Evolutionary conservation across 805 yeast species (phyloP), one percentile per base, ranked within the genome.

Genomic region (Debaryomyces hansenii): DNA sequence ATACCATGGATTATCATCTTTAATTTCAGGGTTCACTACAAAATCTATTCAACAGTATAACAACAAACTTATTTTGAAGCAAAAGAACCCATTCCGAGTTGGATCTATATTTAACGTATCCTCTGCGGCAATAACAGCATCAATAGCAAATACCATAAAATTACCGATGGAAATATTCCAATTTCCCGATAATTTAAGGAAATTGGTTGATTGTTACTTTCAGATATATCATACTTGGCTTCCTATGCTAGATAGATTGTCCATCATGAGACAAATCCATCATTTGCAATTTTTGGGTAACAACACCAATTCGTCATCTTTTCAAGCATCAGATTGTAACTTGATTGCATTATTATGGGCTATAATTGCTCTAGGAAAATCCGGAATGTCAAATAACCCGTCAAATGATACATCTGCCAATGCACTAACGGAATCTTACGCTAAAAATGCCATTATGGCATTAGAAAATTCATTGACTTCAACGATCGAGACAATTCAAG

Each of bases 401-500:
- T 37, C 38, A 11, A 41, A 18, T 32, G 36, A 43, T 16, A 18
- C 28, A 8, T 9, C 48, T 5, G 45, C 51, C 4, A 24, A 24
- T 24, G 27, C 27, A 24, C 7, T 24, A 24, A 27, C 47, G 6
- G 38, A 35, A 4, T 33, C 18, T 5, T 57, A 45, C 41, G 61
- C 62, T 7, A 50, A 51, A 32, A 56, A 54, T 41, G 55, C 61
- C 8, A 53, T 58, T 7, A 45, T 51, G 42, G 58, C 63, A 10
- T 48, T 59, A 15, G 63, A 59, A 31, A 52, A 51, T 34, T 56
- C 61, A 16, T 49, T 53, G 7, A 50, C 47, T 1, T 48, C 61
- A 9, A 58, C 62, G 2, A 55, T 58, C 14, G 63, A 59, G 47
- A 54, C 61, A 18, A 58, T 58, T 24, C 63, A 59, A 40, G 48